A percentile compares a stretch with the other conserved stretches of the same genome.
Evolutionary conservation across 768 basidiomycete species (phyloP).

Genomic region (Galerina marginata): DNA sequence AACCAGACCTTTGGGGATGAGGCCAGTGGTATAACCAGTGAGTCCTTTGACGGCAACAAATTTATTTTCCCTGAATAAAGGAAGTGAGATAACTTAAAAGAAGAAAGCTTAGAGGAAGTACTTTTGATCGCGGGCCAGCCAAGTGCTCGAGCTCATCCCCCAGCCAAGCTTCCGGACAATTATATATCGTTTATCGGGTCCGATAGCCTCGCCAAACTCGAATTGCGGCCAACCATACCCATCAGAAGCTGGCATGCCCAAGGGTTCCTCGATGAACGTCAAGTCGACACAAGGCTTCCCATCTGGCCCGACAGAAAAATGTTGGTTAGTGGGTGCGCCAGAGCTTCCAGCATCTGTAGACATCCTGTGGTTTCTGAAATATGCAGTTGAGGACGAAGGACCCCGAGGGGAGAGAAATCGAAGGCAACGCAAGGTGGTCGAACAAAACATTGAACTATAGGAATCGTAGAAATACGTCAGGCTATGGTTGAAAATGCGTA

Average conservation of each 20-base stretch:
- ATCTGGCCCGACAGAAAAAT: constrained; percentile 25
- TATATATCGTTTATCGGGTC: constrained; percentile 30
- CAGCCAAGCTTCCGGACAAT: constrained; percentile 35
- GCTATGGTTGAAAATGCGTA: background rate
- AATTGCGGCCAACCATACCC: constrained; percentile 32
- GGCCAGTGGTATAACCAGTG: constrained; percentile 28
- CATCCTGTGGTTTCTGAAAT: background rate
- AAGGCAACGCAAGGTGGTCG: background rate
- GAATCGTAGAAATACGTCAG: background rate
- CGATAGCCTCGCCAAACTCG: constrained; percentile 31
- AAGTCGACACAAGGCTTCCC: constrained; percentile 24
- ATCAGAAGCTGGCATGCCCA: constrained; percentile 31
- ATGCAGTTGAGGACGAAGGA: background rate
- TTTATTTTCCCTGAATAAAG: constrained; percentile 20
- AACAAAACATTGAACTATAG: background rate
- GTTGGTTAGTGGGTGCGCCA: background rate
- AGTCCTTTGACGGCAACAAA: constrained; percentile 39
- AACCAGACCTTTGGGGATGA: constrained; percentile 17
- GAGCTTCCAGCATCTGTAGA: background rate
- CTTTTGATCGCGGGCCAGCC: constrained; percentile 33
- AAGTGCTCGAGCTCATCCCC: constrained; percentile 36
- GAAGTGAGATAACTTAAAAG: background rate
- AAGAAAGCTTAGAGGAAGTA: constrained; percentile 10
- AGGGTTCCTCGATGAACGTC: constrained; percentile 33
- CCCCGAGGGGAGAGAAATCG: background rate